Percentiles rank a stretch among this genome's conserved stretches.
phyloP scores from a whole-genome alignment of 2,329 filamentous ascomycete species.

The Sporothrix phasma region DNA sequence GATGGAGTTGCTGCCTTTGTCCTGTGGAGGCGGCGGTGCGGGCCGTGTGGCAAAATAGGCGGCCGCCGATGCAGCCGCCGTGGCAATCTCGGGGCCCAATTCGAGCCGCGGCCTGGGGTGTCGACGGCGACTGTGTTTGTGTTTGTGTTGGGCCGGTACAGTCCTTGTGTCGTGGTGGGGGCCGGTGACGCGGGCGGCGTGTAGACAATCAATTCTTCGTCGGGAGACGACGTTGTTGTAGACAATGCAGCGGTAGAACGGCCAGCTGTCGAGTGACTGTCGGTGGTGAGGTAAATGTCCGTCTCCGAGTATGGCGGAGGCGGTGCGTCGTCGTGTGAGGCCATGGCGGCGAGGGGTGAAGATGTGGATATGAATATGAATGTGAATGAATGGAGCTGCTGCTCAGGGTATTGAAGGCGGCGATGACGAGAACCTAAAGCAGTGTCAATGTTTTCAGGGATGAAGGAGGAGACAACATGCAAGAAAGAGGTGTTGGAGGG shows the following conservation, averaged over 20 bases:
- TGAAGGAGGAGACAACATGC: not conserved
- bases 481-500: not conserved
- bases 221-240: not conserved
- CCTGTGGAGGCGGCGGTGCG: conserved; percentile 17
- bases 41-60: conserved; percentile 41
- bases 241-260: not conserved
- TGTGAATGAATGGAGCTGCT: too few species aligned
- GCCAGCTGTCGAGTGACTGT: conserved; percentile 24
- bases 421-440: not conserved
- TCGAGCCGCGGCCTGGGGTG: conserved; percentile 14
- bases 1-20: conserved; percentile 12
- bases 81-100: conserved; percentile 6
- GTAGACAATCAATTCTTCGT: conserved; percentile 38
- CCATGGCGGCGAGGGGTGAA: conserved; percentile 16
- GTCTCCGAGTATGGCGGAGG: conserved; percentile 50
- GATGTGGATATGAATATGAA: not conserved
- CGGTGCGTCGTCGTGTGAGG: conserved; percentile 32
- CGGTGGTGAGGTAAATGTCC: conserved; percentile 40
- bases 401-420: not conserved
- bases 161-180: conserved; percentile 17
- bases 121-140: not conserved
- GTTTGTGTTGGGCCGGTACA: not conserved
- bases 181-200: conserved; percentile 41
- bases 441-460: not conserved
- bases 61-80: conserved; percentile 27